Conservation (phyloP, 352 stramenopile genomes). For the Phytopythium ostracodes region DNA sequence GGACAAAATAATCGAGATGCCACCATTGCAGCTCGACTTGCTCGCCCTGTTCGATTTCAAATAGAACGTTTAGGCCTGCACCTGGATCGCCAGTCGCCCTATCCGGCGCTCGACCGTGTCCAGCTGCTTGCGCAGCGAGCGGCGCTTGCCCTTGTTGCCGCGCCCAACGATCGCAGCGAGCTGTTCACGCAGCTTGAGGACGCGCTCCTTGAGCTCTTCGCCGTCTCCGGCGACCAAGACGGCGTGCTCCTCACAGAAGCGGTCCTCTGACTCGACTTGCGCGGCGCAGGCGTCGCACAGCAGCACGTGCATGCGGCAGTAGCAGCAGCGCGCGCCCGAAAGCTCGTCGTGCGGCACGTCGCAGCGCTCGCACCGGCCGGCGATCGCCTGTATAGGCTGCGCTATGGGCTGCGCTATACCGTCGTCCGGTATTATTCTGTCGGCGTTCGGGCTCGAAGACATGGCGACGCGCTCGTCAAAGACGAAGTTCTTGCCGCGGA, state of each 20-base stretch:
- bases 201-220: conserved; percentile 30
- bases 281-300: conserved; percentile 51
- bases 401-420: conserved; percentile 6
- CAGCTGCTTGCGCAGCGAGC: conserved; percentile 79
- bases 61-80: background rate
- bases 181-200: conserved; percentile 23
- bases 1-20: background rate
- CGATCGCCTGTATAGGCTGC: conserved; percentile 36
- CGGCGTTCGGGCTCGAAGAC: conserved; percentile 17
- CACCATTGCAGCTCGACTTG: background rate
- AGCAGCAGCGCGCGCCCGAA: conserved; percentile 56
- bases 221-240: conserved; percentile 39
- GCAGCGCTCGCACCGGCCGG: conserved; percentile 63
- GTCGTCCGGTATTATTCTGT: conserved; percentile 4
- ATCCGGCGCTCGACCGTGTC: conserved; percentile 63
- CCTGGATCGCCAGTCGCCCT: conserved; percentile 22
- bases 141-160: conserved; percentile 58
- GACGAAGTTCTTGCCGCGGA: conserved; percentile 85
- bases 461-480: conserved; percentile 82
- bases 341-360: conserved; percentile 56
- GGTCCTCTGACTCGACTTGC: conserved; percentile 17
- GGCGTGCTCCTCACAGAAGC: conserved; percentile 62
- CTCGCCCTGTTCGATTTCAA: background rate
- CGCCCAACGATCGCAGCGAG: conserved; percentile 36
- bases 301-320: conserved; percentile 80